phyloP scores from a whole-genome alignment of 108 stramenopile species.

The Thalassiosira profunda region DNA sequence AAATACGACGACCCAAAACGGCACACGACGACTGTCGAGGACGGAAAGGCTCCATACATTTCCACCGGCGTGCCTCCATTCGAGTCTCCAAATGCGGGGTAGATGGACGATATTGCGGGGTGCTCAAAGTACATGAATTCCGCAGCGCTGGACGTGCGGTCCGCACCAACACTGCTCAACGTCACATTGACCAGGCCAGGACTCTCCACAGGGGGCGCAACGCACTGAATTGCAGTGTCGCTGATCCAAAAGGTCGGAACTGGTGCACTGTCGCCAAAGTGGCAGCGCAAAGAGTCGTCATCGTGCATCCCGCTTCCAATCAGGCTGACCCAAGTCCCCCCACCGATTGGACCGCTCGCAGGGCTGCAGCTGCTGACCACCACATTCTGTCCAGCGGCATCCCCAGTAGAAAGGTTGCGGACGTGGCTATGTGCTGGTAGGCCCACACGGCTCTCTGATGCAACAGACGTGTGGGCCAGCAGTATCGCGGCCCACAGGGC shows the following conservation, averaged over 20 bases:
- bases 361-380: too few relatives aligned
- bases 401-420: too few relatives aligned
- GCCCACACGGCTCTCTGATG: too few relatives aligned
- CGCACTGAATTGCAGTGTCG: constrained; percentile 1
- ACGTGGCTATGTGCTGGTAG: too few relatives aligned
- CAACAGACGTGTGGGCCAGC: too few relatives aligned
- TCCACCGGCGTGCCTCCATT: constrained; percentile 20
- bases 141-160: constrained; percentile 6
- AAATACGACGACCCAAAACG: constrained; percentile 11
- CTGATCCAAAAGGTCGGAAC: background rate
- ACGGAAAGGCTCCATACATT: too few relatives aligned
- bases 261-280: constrained; percentile 30
- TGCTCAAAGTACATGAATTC: constrained; percentile 34
- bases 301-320: constrained; percentile 24
- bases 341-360: constrained; percentile 33
- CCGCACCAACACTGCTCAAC: constrained; percentile 11
- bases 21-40: too few relatives aligned
- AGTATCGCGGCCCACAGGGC: too few relatives aligned
- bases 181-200: constrained; percentile 11
- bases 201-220: constrained; percentile 10
- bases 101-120: constrained; percentile 1
- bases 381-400: too few relatives aligned
- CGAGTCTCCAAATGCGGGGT: constrained; percentile 14
- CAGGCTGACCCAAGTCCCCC: constrained; percentile 27
- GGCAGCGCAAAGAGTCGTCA: constrained; percentile 30